Percentiles rank a stretch among this genome's conserved stretches.
phyloP scores from a whole-genome alignment of 306 rosid species.

The Sindora glabra region DNA sequence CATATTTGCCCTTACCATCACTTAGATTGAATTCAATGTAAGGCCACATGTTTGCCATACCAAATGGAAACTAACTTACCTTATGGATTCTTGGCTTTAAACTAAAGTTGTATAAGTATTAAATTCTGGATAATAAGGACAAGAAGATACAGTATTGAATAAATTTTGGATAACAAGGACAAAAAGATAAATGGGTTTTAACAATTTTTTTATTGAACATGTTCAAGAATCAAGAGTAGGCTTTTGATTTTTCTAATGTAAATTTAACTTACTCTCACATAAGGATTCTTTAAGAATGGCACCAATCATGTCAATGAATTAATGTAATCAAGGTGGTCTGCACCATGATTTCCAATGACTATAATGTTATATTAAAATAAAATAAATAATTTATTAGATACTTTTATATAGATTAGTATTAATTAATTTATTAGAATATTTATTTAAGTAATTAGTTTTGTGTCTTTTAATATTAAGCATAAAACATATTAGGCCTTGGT shows the following conservation, averaged over 20 bases:
- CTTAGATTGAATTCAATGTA: slow-evolving; percentile 7
- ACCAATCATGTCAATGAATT: slow-evolving; percentile 13
- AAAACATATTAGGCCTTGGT: too few species aligned
- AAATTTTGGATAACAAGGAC: too few species aligned
- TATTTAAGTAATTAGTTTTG: too few species aligned
- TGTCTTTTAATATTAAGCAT: too few species aligned
- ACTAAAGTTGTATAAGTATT: background rate
- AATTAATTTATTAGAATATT: too few species aligned
- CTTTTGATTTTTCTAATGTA: background rate
- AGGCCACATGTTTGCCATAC: slow-evolving; percentile 29
- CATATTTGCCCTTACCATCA: slow-evolving; percentile 13
- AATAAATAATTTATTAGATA: too few species aligned
- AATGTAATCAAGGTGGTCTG: slow-evolving; percentile 29
- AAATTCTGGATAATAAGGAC: background rate
- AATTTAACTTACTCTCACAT: slow-evolving; percentile 12
- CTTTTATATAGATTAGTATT: too few species aligned
- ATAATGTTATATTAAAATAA: too few species aligned
- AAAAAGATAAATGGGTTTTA: too few species aligned
- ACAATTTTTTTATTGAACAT: background rate
- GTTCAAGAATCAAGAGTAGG: background rate
- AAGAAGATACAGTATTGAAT: too few species aligned
- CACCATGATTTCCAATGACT: background rate
- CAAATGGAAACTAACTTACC: background rate
- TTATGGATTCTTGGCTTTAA: background rate
- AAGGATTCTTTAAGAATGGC: slow-evolving; percentile 6